Evolutionary conservation across 2,329 filamentous ascomycete species (phyloP), one percentile per base, ranked within the genome.

Genomic region (Fusarium sp.): DNA sequence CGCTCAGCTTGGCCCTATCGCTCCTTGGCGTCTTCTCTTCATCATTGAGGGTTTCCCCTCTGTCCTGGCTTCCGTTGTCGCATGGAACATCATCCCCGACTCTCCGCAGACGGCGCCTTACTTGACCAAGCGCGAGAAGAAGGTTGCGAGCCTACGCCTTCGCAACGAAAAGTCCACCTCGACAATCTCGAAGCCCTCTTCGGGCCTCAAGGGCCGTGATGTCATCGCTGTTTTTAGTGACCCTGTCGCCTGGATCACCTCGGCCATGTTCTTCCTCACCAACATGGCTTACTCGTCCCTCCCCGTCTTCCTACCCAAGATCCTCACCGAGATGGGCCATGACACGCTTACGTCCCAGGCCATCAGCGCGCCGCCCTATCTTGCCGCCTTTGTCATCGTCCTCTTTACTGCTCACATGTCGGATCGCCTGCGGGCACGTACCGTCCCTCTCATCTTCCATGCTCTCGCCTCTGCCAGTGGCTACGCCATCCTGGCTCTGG

Each of bases 231-330:
- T 82, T 13, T 73, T 82, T 52, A 50, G 65, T 36, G 79, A 81
- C 62, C 80, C 79, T 50, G 70, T 79, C 58, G 76, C 78, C 41
- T 95, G 93, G 82, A 84, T 95, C 43, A 92, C 92, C 6, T 91
- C 94, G 1, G 80, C 89, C 73, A 97, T 97, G 88, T 93, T 97
- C 84, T 94, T 97, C 83, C 89, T 91, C 79, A 90, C 92, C 76
- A 97, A 97, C 80, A 92, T 97, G 78, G 92, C 94, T 12, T 97
- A 97, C 83, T 91, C 90, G 75, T 95, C 92, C 23, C 90, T 97
- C 77, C 94, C 94, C 3, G 93, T 96, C 51, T 97, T 97, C 78
- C 86, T 97, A 3, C 94, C 94, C 37, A 94, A 92, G 27, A 94
- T 97, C 67, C 87, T 97, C 48, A 84, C 85, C 64, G 88, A 91